Base-by-base conservation (phyloP, 805 yeast species). In the Maudiozyma barnettii region DNA sequence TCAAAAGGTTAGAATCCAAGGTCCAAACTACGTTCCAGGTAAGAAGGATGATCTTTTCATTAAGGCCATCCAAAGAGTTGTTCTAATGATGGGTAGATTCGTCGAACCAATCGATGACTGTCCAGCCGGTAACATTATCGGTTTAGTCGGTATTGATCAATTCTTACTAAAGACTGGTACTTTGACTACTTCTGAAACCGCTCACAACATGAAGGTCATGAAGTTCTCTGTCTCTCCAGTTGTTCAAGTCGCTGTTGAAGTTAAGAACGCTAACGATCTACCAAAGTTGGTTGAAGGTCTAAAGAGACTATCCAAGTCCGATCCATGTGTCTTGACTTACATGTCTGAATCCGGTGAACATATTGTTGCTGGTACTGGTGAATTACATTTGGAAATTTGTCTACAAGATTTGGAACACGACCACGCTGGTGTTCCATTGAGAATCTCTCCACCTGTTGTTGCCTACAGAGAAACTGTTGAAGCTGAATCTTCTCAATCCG, bases 81-180 rank as follows among this genome's bases (percentile, higher is more conserved):
- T 91, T 67, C 81, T 91, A 71, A 91, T 91, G 99, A 91, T 91
- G 99, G 99, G 99, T 74, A 87, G 97, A 79, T 74, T 78, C 74
- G 95, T 87, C 68, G 99, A 91, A 82, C 88, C 91, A 71, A 91
- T 91, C 68, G 98, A 91, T 68, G 98, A 91, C 79, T 86, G 95
- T 79, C 98, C 99, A 73, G 97, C 98, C 66, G 99, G 99, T 87
- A 91, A 91, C 96, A 91, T 91, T 84, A 82, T 90, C 71, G 99
- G 98, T 89, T 79, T 91, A 73, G 98, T 91, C 68, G 99, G 99
- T 90, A 86, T 91, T 67, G 99, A 91, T 78, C 99, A 91, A 82
- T 91, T 90, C 87, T 85, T 91, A 78, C 86, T 91, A 77, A 91
- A 91, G 81, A 86, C 96, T 68, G 99, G 98, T 89, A 91, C 99